Evolutionary conservation across 768 basidiomycete genomes (phyloP).

Genomic region (Rhodotorula toruloides): DNA sequence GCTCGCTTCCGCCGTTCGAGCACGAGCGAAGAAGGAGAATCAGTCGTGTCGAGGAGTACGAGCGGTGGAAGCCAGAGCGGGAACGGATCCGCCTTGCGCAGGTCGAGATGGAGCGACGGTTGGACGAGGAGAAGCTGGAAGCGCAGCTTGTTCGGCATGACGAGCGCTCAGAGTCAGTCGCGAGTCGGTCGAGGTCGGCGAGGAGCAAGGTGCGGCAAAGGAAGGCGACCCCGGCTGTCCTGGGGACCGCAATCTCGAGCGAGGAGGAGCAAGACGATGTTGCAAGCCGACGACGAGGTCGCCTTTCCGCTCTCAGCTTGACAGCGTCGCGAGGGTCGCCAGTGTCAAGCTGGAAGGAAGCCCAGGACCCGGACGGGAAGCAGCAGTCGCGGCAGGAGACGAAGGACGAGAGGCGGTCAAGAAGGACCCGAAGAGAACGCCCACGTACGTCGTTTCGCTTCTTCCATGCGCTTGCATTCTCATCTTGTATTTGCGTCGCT

Average conservation of each 20-base stretch:
- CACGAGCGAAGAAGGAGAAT: background rate
- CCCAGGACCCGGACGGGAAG: no score
- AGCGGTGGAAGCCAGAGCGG: constrained; percentile 12
- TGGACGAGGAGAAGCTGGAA: constrained; percentile 15
- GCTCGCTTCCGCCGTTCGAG: background rate
- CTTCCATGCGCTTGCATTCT: background rate
- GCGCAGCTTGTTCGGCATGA: no score
- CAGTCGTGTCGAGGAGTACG: constrained; percentile 19
- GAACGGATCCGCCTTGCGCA: constrained; percentile 23
- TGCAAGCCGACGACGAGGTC: no score
- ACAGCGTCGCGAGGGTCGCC: no score
- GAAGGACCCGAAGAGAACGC: background rate
- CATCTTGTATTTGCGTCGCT: no score
- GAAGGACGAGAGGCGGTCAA: background rate
- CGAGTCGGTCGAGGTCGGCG: background rate
- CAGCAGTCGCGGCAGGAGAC: no score
- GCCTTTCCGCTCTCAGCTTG: no score
- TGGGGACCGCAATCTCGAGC: background rate
- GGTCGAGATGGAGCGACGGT: constrained; percentile 25
- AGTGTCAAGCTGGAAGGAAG: no score
- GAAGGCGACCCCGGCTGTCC: background rate
- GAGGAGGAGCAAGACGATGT: background rate
- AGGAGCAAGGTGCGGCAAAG: background rate
- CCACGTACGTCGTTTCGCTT: background rate
- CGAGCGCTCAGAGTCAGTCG: no score